Conservation (phyloP, 176 grass and related monocot genomes). For the Paspalum vaginatum region DNA sequence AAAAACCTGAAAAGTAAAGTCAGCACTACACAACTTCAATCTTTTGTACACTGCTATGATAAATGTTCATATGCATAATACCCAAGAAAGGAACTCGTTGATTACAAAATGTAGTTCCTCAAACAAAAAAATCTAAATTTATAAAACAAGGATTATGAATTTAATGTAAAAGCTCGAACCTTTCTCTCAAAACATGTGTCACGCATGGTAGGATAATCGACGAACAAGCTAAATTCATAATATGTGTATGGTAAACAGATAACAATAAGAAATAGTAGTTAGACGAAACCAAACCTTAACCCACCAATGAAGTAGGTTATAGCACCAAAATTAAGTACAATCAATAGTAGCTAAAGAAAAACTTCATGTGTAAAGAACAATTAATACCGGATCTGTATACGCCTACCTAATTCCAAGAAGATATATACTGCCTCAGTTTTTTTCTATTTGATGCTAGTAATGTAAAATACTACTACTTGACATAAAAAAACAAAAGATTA, state of each 20-base stretch:
- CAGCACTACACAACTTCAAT: background rate
- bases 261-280: background rate
- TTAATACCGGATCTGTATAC: background rate
- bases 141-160: too few species aligned
- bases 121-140: background rate
- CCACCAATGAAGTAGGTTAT: background rate
- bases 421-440: background rate
- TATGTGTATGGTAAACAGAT: background rate
- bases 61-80: slow-evolving; percentile 12
- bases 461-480: too few species aligned
- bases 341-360: background rate
- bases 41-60: background rate
- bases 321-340: background rate
- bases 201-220: too few species aligned
- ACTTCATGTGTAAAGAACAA: background rate
- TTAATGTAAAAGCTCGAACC: too few species aligned
- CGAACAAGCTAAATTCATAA: background rate
- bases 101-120: background rate
- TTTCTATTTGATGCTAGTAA: too few species aligned
- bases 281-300: background rate
- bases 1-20: background rate
- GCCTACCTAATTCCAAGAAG: background rate
- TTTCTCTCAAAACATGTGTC: too few species aligned
- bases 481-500: too few species aligned
- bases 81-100: background rate